Conservation (phyloP, 2,329 filamentous ascomycete species). For the Trichoderma sp. region DNA sequence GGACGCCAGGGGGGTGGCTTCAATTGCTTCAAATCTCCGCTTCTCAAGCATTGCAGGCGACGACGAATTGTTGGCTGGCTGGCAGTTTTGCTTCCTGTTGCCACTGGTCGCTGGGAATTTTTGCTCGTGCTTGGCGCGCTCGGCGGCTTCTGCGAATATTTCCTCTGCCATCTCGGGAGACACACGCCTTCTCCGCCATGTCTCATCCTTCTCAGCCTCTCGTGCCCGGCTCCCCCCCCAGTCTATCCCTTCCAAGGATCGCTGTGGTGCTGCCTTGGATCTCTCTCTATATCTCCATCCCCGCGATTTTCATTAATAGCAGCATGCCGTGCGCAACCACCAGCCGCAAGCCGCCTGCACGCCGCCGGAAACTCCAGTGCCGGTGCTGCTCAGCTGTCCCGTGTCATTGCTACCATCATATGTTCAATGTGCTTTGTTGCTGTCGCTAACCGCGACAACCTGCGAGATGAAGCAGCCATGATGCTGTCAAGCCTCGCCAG, state of each 20-base stretch:
- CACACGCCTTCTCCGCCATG: conserved; percentile 2
- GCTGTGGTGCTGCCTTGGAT: conserved; percentile 11
- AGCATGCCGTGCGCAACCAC: conserved; percentile 8
- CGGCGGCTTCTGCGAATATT: background rate
- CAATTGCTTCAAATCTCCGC: background rate
- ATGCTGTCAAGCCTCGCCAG: background rate
- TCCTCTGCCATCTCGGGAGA: background rate
- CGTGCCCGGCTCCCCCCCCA: background rate
- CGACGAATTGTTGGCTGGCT: background rate
- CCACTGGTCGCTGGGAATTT: background rate
- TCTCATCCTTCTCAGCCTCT: conserved; percentile 10
- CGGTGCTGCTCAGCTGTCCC: conserved; percentile 5
- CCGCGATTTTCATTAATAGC: conserved; percentile 16
- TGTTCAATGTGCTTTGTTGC: background rate
- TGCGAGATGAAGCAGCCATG: background rate
- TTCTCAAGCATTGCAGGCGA: background rate
- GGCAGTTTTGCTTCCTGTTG: background rate
- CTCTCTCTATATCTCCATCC: background rate
- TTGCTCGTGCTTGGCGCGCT: conserved; percentile 2
- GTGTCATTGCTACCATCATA: background rate
- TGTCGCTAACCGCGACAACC: background rate
- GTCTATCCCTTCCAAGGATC: conserved; percentile 5
- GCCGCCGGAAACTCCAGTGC: conserved; percentile 14
- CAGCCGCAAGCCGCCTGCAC: conserved; percentile 14
- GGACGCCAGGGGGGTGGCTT: conserved; percentile 5